Evolutionary conservation across 2,329 filamentous ascomycete species (phyloP), one percentile per base, ranked within the genome.

Genomic region (Trichoderma atroviride): DNA sequence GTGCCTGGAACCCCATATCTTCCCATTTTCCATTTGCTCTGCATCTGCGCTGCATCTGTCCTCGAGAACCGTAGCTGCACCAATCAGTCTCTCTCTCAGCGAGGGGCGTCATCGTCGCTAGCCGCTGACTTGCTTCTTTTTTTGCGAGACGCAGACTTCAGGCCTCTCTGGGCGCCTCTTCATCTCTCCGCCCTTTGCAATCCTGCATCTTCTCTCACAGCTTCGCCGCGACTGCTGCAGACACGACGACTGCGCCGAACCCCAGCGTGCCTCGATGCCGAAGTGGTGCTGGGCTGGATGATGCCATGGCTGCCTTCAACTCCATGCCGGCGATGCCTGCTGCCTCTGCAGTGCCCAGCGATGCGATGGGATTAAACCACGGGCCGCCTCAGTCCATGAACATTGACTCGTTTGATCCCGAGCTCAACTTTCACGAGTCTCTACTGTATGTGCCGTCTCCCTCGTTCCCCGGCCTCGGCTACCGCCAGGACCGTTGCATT

Each of bases 271-370:
- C 61, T 70, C 69, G 71, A 77, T 76, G 74, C 74, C 73, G 73
- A 74, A 71, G 73, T 77, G 77, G 77, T 74, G 71, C 72, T 71
- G 73, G 72, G 74, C 75, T 74, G 71, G 76, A 78, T 76, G 74
- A 86, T 86, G 85, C 82, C 76, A 88, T 88, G 87, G 84, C 85
- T 73, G 82, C 82, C 75, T 88, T 83, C 82, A 87, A 86, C 79
- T 82, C 85, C 76, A 85, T 88, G 81, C 80, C 84, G 80, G 81
- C 80, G 75, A 81, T 86, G 76, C 78, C 81, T 73, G 79, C 82
- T 77, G 76, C 81, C 74, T 60, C 65, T 50, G 35, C 66, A 27
- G 79, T 82, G 62, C 77, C 80, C 71, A 80, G 78, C 76, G 83
- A 86, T 73, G 75, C 79, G 72, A 82, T 87, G 78, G 79, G 78